Percentiles rank a stretch among this genome's conserved stretches.
Conservation (phyloP, 1,284 basidiomycete species). For the Cryptococcus sp. region DNA sequence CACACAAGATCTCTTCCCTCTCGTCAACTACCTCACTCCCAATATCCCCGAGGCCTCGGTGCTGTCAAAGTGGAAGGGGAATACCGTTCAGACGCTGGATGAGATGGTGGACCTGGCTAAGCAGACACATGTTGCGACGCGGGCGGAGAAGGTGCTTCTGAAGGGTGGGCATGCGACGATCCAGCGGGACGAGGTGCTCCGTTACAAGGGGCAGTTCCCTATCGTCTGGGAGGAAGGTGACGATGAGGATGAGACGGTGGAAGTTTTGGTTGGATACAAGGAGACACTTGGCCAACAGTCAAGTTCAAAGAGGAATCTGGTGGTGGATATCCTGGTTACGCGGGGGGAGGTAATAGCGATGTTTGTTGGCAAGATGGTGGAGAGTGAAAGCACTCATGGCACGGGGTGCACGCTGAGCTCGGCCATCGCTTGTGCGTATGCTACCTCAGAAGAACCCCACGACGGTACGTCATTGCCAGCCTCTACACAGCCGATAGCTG, state of each 20-base stretch:
- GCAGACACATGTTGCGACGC: slow-evolving; percentile 56
- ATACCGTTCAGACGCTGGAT: slow-evolving; percentile 54
- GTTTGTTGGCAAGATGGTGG: slow-evolving; percentile 64
- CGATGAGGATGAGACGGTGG: slow-evolving; percentile 25
- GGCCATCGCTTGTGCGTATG: slow-evolving; percentile 62
- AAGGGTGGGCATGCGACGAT: slow-evolving; percentile 80
- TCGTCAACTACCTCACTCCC: slow-evolving; percentile 75
- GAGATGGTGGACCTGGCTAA: slow-evolving; percentile 65
- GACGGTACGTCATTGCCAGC: too few relatives aligned
- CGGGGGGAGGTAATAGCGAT: slow-evolving; percentile 51
- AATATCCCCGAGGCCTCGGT: slow-evolving; percentile 81
- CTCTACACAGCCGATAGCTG: not conserved
- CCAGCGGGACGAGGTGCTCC: slow-evolving; percentile 53
- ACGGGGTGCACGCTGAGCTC: slow-evolving; percentile 91
- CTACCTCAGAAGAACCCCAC: slow-evolving; percentile 55
- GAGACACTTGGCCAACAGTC: slow-evolving; percentile 2
- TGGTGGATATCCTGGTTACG: slow-evolving; percentile 69
- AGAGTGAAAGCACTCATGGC: slow-evolving; percentile 78
- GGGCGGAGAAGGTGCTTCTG: slow-evolving; percentile 62
- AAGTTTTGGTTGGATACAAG: slow-evolving; percentile 25
- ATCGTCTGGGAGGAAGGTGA: slow-evolving; percentile 26
- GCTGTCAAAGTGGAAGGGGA: slow-evolving; percentile 42
- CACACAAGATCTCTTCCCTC: slow-evolving; percentile 63
- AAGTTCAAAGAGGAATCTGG: slow-evolving; percentile 48
- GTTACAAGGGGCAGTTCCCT: slow-evolving; percentile 10